Evolutionary conservation across 2,329 filamentous ascomycete species (phyloP).

Genomic region (Xylaria sp.): DNA sequence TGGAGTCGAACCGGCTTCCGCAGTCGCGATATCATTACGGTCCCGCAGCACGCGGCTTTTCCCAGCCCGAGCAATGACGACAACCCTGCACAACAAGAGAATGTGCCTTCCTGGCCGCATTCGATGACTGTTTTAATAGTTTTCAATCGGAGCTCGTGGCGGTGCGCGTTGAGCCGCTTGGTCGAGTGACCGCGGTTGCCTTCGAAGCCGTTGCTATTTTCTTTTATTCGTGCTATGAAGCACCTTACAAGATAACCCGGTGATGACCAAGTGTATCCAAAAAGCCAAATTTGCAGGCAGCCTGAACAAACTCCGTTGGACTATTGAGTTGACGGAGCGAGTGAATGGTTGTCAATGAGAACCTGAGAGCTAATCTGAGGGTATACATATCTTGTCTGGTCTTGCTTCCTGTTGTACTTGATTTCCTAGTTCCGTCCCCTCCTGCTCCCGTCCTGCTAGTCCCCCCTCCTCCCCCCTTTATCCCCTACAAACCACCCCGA

Average conservation of each 20-base stretch:
- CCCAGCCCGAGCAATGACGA: slow-evolving; percentile 46
- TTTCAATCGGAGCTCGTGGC: slow-evolving; percentile 63
- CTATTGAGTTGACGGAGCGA: slow-evolving; percentile 28
- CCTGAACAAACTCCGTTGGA: slow-evolving; percentile 44
- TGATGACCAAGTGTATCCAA: slow-evolving; percentile 64
- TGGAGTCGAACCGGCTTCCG: slow-evolving; percentile 26
- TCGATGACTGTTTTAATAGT: slow-evolving; percentile 54
- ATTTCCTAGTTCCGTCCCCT: not conserved
- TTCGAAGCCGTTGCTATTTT: slow-evolving; percentile 27
- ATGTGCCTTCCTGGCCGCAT: slow-evolving; percentile 33
- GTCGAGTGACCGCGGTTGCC: slow-evolving; percentile 36
- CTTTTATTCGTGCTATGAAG: slow-evolving; percentile 36
- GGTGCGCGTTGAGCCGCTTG: slow-evolving; percentile 37
- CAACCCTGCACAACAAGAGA: slow-evolving; percentile 40
- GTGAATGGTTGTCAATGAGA: slow-evolving; percentile 61
- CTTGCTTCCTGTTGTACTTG: not conserved
- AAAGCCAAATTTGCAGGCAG: slow-evolving; percentile 69
- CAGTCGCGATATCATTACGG: slow-evolving; percentile 26
- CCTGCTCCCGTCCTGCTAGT: not conserved
- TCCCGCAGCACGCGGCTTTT: slow-evolving; percentile 30
- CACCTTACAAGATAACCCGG: slow-evolving; percentile 51
- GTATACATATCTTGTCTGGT: slow-evolving; percentile 44
- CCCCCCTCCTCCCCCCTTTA: not conserved
- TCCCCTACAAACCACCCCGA: not conserved
- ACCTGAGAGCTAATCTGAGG: slow-evolving; percentile 68